Percentiles rank a stretch among this genome's conserved stretches.
phyloP scores from a whole-genome alignment of 148 eudicot species.

The Chenopodium quinoa region DNA sequence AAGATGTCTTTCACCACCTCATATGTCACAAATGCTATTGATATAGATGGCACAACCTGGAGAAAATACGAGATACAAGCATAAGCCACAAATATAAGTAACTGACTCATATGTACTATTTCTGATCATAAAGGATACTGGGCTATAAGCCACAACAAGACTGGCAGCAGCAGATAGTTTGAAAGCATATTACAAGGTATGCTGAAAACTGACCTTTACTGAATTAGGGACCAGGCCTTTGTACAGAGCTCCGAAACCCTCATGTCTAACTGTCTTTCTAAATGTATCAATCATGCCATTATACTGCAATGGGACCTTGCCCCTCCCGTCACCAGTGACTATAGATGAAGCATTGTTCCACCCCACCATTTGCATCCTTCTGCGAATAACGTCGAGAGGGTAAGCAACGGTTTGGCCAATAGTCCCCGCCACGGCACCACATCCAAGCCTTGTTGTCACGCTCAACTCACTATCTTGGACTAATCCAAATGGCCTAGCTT shows the following conservation, averaged over 20 bases:
- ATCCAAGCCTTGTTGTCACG: slow-evolving; percentile 80
- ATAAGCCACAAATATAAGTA: neutral
- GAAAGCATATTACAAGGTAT: neutral
- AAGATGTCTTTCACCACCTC: slow-evolving; percentile 73
- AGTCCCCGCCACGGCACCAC: slow-evolving; percentile 94
- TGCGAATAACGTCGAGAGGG: slow-evolving; percentile 88
- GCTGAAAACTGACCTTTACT: slow-evolving; percentile 66
- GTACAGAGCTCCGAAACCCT: slow-evolving; percentile 83
- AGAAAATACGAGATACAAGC: slow-evolving; percentile 7
- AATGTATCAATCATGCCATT: slow-evolving; percentile 89
- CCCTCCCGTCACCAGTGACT: slow-evolving; percentile 70
- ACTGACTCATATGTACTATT: neutral
- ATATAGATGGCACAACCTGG: slow-evolving; percentile 85
- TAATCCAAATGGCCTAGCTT: slow-evolving; percentile 60
- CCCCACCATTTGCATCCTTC: slow-evolving; percentile 98
- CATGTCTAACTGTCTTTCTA: slow-evolving; percentile 73
- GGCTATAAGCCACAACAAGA: neutral
- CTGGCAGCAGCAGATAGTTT: neutral
- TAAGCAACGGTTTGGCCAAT: slow-evolving; percentile 94
- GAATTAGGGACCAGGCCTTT: slow-evolving; percentile 96
- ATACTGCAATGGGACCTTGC: slow-evolving; percentile 66
- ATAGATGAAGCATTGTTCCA: slow-evolving; percentile 81
- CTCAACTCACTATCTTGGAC: slow-evolving; percentile 68
- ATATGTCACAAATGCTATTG: slow-evolving; percentile 82
- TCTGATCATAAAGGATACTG: too few species aligned